Evolutionary conservation across 2,329 filamentous ascomycete species (phyloP).

Genomic region (Fusarium pseudonygamai): DNA sequence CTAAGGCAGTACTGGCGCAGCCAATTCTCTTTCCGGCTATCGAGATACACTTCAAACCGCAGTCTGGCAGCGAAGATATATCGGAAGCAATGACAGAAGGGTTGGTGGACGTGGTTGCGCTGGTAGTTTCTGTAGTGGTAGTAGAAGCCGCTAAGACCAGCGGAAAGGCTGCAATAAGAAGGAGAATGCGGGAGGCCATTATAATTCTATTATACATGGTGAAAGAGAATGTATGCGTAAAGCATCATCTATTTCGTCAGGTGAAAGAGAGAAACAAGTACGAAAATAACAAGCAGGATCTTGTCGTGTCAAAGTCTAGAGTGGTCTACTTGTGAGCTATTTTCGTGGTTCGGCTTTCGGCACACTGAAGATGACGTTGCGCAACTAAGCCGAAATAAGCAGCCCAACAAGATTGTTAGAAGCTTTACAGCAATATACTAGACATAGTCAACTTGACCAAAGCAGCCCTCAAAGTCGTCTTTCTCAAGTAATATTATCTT

Average conservation of each 20-base stretch:
- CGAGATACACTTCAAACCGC: neutral
- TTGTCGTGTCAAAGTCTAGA: neutral
- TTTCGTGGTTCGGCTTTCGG: neutral
- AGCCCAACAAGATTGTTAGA: neutral
- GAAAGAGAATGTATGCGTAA: too few species aligned
- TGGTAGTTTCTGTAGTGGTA: neutral
- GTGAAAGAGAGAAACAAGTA: too few species aligned
- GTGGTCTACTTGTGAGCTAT: neutral
- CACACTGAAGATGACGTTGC: neutral
- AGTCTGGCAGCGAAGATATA: neutral
- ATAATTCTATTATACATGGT: too few species aligned
- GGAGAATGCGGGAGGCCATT: neutral
- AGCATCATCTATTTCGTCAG: too few species aligned
- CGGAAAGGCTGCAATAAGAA: neutral
- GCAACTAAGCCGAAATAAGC: neutral
- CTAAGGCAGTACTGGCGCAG: neutral
- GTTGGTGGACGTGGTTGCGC: neutral
- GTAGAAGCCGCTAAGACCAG: neutral
- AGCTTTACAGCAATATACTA: neutral
- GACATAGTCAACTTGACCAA: neutral
- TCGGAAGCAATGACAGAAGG: neutral
- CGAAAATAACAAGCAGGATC: too few species aligned
- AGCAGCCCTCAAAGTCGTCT: fast-evolving
- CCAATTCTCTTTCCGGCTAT: neutral
- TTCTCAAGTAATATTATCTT: too few species aligned